Evolutionary conservation across 495 filamentous ascomycete genomes (phyloP), one percentile per base, ranked within the genome.

Genomic region (Bryoglossum gracile): DNA sequence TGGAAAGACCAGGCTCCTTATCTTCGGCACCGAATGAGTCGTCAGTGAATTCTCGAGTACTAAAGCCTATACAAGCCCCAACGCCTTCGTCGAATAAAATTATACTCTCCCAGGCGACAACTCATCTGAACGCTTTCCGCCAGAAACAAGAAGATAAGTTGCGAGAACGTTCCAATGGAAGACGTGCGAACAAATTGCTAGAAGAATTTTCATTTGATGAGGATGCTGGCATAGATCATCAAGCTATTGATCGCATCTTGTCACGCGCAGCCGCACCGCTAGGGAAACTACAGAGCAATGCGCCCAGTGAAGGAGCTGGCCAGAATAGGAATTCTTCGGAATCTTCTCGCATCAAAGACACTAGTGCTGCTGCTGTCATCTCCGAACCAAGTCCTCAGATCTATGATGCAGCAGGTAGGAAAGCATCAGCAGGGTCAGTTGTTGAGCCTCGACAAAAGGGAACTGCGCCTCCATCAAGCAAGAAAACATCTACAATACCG

Each of bases 171-270:
- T 18, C 48, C n/a, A 49, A 46, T 24, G 21, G 44, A 3, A 32
- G 41, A 43, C 30, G 40, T 16, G 3, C 37, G 4, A 40, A 42
- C 8, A 2, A 38, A 5, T 35, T 28, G 4, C 17, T 19, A 14
- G 39, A 34, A 10, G 42, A 35, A 13, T 35, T 28, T 8, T 11
- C 14, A 14, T 32, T 34, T 8, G 42, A 48, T 3, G n/a, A 25
- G 0, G 55, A 54, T 35, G 48, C 30, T 13, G 55, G 43, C 3
- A 54, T 52, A 6, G 36, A 53, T 46, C 51, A 46, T 43, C 48
- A 50, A 11, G 54, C 34, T 26, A 51, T 49, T 19, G 48, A 55
- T 28, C 47, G 16, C 16, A 26, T 54, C 16, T 25, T 58, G 16
- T 38, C 51, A 13, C 49, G 50, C 19, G 46, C n/a, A n/a, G n/a